Base-by-base conservation (phyloP, 805 yeast genomes). In the Debaryomyces hansenii region DNA sequence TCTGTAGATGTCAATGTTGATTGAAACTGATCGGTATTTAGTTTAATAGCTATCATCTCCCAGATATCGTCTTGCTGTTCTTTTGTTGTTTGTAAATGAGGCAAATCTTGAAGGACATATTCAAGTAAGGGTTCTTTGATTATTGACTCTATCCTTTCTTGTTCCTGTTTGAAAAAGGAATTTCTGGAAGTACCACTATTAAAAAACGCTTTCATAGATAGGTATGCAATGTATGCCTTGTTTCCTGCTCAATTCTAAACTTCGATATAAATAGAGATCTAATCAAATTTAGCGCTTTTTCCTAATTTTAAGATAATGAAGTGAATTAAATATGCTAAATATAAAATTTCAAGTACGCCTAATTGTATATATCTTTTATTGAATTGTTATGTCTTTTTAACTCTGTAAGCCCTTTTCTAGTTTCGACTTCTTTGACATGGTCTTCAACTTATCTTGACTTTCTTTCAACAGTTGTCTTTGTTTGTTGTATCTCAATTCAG, bases 11-110 rank as follows among this genome's bases (percentile, higher is more conserved):
- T 49, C 8, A 61, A 29, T 2, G 59, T 38, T 2, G 48, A 41
- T 3, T 44, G 40, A 41, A 60, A 59, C 15, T 55, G 55, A 31
- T 47, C 38, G 31, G 51, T 59, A 46, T 58, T 64, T 18, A 67
- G 48, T 37, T 62, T 62, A 20, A 66, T 66, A n/a, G 72, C 72
- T 14, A 67, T 52, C 2, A 63, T 48, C 51, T 66, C 72, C 72
- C 72, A 67, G 0, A 54, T 43, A 45, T 64, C 64, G 28, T 64
- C 65, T 42, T 55, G 56, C 33, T 57, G 57, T 27, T 46, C 37
- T 14, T 42, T 47, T 1, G 58, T 63, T 10, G 54, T 21, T 50
- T 67, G 72, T 12, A 66, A 50, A 51, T 67, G 72, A 7, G 72
- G 72, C 20, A 67, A 53, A 24, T 59, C 49, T 37, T 52, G 57